These are phyloP conservation scores for Scheffersomyces ergatensis DNA, from an alignment of 805 yeast genomes.

Conservation along the genomic window DNA sequence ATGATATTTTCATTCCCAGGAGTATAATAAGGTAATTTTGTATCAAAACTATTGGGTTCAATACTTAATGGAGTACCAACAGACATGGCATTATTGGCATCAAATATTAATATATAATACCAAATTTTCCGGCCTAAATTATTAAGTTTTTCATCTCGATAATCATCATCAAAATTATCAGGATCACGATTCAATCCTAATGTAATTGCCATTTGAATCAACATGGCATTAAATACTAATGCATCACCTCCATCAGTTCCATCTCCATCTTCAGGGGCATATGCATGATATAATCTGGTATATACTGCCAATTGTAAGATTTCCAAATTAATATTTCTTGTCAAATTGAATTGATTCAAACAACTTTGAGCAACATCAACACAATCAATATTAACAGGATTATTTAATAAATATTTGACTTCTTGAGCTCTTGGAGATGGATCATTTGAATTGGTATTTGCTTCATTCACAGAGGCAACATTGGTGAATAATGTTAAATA, in stretches of 20 bases:
- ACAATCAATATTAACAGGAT: conserved; percentile 30
- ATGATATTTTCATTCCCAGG: conserved; percentile 36
- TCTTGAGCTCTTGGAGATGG: conserved; percentile 22
- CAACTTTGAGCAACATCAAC: conserved; percentile 31
- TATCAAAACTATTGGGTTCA: conserved; percentile 27
- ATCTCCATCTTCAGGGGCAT: conserved; percentile 56
- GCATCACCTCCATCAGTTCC: conserved; percentile 58
- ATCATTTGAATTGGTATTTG: conserved; percentile 18
- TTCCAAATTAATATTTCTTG: conserved; percentile 42
- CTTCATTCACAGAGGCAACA: conserved; percentile 22
- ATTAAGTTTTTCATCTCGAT: conserved; percentile 25
- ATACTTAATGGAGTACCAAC: conserved; percentile 30
- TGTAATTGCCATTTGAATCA: conserved; percentile 64
- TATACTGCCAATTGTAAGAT: conserved; percentile 54
- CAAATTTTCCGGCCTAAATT: conserved; percentile 60
- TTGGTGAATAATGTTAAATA: conserved; percentile 33
- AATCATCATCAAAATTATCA: conserved; percentile 24
- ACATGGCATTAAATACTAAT: conserved; percentile 52
- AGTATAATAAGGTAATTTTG: conserved; percentile 23
- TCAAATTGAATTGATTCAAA: conserved; percentile 31
- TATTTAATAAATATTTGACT: conserved; percentile 20
- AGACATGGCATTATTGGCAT: conserved; percentile 30
- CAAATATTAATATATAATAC: conserved; percentile 37
- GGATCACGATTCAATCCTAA: conserved; percentile 73
- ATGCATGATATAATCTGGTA: conserved; percentile 47